Evolutionary conservation across 805 yeast species (phyloP).

Genomic region (Schizosaccharomyces pombe): ASM294v3 CU329670.1:2576501-2577000

Average conservation of each 20-base stretch:
- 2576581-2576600: slow-evolving; percentile 75
- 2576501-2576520: slow-evolving; percentile 1
- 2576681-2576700: slow-evolving; percentile 76
- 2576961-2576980: slow-evolving; percentile 79
- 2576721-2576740: slow-evolving; percentile 91
- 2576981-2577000: slow-evolving; percentile 78
- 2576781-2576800: slow-evolving; percentile 93
- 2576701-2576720: slow-evolving; percentile 82
- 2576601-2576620: slow-evolving; percentile 93
- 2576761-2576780: slow-evolving; percentile 92
- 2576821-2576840: slow-evolving; percentile 92
- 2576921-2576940: slow-evolving; percentile 95
- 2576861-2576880: slow-evolving; percentile 95
- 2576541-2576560: slow-evolving; percentile 74
- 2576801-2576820: slow-evolving; percentile 97
- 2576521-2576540: slow-evolving; percentile 79
- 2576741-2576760: slow-evolving; percentile 95
- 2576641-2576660: slow-evolving; percentile 22
- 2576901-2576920: slow-evolving; percentile 95
- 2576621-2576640: slow-evolving; percentile 86
- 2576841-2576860: slow-evolving; percentile 87
- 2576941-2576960: slow-evolving; percentile 83
- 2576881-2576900: slow-evolving; percentile 91
- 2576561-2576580: slow-evolving; percentile 76
- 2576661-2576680: slow-evolving; percentile 76